Percentiles rank a stretch among this genome's conserved stretches.
These are phyloP conservation scores for Candida ipomoeae DNA, from an alignment of 805 yeast genomes.

Conservation along the genomic window DNA sequence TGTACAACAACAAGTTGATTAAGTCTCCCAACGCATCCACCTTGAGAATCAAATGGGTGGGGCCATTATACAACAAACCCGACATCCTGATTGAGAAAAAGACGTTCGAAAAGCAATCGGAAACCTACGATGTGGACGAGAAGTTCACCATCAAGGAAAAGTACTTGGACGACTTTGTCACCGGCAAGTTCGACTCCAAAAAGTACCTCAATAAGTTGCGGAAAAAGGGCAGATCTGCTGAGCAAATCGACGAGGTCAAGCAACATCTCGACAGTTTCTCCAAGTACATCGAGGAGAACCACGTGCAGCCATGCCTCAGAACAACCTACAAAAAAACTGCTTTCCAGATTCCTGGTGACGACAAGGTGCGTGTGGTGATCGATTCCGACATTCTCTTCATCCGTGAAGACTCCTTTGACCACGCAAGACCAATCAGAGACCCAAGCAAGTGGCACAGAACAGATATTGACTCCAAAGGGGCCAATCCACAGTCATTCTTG, in stretches of 20 bases:
- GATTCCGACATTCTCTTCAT: constrained; percentile 85
- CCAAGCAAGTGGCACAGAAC: constrained; percentile 88
- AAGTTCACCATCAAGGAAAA: constrained; percentile 75
- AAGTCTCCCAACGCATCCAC: constrained; percentile 70
- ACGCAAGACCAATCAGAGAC: constrained; percentile 82
- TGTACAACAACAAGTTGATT: constrained; percentile 79
- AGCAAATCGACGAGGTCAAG: constrained; percentile 48
- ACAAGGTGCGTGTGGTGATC: constrained; percentile 81
- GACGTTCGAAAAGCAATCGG: constrained; percentile 51
- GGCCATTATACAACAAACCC: constrained; percentile 70
- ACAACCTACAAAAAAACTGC: constrained; percentile 89
- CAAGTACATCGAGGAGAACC: constrained; percentile 56
- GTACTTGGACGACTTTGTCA: constrained; percentile 68
- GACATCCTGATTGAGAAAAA: constrained; percentile 81
- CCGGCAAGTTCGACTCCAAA: constrained; percentile 44
- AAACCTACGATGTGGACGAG: constrained; percentile 55
- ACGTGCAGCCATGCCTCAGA: constrained; percentile 81
- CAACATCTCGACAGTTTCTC: constrained; percentile 58
- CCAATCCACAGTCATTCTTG: constrained; percentile 64
- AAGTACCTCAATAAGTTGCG: constrained; percentile 58
- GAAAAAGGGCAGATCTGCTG: constrained; percentile 54
- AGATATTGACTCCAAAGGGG: constrained; percentile 77
- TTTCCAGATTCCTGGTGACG: constrained; percentile 97
- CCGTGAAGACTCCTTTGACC: constrained; percentile 86
- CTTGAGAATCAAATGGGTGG: constrained; percentile 86